Conservation (phyloP, 129 eudicot species). For the Arctium lappa region DNA sequence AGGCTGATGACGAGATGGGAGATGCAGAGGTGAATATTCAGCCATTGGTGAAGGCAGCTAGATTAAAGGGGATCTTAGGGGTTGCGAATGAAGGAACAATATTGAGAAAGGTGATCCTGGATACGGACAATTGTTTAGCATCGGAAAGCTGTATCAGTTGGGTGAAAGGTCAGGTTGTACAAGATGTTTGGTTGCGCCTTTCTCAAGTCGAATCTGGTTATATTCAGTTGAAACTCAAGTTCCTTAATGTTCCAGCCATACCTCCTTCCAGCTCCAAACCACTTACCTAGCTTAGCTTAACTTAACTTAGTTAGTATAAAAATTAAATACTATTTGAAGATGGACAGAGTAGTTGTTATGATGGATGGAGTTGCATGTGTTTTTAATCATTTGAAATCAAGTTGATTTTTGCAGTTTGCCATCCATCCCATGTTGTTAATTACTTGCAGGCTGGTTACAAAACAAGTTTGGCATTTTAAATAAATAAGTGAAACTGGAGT, state of each 20-base stretch:
- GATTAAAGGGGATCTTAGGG: constrained; percentile 48
- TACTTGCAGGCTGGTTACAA: too few species aligned
- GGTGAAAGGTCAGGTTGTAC: constrained; percentile 48
- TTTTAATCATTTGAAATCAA: too few species aligned
- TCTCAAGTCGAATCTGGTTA: constrained; percentile 57
- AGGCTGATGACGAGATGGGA: constrained; percentile 71
- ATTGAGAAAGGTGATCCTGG: constrained; percentile 52
- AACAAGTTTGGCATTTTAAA: too few species aligned
- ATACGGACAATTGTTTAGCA: constrained; percentile 45
- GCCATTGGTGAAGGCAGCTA: constrained; percentile 48
- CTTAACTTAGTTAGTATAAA: too few species aligned
- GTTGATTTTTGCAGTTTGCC: too few species aligned
- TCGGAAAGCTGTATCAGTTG: constrained; percentile 45
- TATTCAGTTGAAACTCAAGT: constrained; percentile 46
- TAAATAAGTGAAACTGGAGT: too few species aligned
- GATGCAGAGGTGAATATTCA: constrained; percentile 52
- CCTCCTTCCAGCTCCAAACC: too few species aligned
- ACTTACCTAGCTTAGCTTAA: too few species aligned
- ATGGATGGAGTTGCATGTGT: too few species aligned
- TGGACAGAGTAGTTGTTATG: too few species aligned
- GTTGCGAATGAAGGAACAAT: constrained; percentile 39
- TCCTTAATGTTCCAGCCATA: background rate
- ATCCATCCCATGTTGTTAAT: too few species aligned
- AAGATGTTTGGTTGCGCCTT: constrained; percentile 59
- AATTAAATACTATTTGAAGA: too few species aligned